Percentiles rank a stretch among this genome's conserved stretches.
These are phyloP conservation scores for Bisporella sp. DNA, from an alignment of 2,329 filamentous ascomycete species.

Conservation along the genomic window DNA sequence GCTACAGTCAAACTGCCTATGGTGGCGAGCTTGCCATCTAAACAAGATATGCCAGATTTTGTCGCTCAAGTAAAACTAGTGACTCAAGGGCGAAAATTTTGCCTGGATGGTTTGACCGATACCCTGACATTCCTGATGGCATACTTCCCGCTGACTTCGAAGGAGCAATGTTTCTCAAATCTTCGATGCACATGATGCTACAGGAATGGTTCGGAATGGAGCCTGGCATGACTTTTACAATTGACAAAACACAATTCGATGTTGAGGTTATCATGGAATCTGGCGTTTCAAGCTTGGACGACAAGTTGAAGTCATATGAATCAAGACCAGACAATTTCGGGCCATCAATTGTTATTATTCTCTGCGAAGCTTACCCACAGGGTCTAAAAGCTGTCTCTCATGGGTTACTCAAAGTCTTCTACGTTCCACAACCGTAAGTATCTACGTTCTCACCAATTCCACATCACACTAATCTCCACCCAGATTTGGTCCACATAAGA, in stretches of 20 bases:
- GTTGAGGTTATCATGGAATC: constrained; percentile 22
- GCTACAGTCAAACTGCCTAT: constrained; percentile 28
- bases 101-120: constrained; percentile 21
- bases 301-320: constrained; percentile 6
- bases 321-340: constrained; percentile 3
- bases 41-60: not conserved
- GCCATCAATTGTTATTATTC: constrained; percentile 16
- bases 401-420: constrained; percentile 17
- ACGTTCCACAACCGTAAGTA: constrained; percentile 24
- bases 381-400: constrained; percentile 15
- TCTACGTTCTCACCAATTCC: not conserved
- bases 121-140: constrained; percentile 27
- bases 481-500: constrained; percentile 23
- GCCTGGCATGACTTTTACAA: not conserved
- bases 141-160: constrained; percentile 22
- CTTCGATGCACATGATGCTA: constrained; percentile 12
- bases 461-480: constrained; percentile 4
- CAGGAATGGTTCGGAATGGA: constrained; percentile 23
- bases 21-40: not conserved
- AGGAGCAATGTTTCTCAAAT: constrained; percentile 21
- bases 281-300: constrained; percentile 10
- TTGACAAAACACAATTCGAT: constrained; percentile 11
- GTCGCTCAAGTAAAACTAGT: constrained; percentile 8
- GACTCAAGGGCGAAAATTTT: constrained; percentile 14
- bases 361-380: constrained; percentile 17